phyloP scores from a whole-genome alignment of 441 rosid genomes.

The Hypseocharis bilobata region DNA sequence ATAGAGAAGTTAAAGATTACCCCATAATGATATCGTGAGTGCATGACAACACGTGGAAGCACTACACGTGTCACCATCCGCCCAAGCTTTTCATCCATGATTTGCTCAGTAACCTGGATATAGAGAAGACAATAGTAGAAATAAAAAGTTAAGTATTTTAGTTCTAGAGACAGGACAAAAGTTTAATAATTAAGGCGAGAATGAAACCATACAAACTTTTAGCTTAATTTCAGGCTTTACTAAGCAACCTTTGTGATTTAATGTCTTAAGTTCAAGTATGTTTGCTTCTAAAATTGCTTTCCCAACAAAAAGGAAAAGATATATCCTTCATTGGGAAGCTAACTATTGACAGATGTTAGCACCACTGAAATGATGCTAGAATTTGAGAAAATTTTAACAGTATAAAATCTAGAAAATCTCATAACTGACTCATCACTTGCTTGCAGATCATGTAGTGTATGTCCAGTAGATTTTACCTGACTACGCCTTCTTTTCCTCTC shows the following conservation, averaged over 20 bases:
- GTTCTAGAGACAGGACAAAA: background rate
- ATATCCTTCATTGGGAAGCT: background rate
- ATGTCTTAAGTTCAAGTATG: background rate
- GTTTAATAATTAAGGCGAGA: background rate
- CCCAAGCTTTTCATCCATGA: constrained; percentile 87
- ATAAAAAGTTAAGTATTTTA: background rate
- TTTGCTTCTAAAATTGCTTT: background rate
- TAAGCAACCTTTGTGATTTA: background rate
- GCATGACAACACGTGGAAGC: constrained; percentile 94
- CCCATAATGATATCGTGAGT: constrained; percentile 91
- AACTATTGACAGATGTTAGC: background rate
- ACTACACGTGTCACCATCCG: constrained; percentile 83
- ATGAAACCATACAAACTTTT: background rate
- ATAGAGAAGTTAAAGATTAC: constrained; percentile 29
- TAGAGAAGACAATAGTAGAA: constrained; percentile 3
- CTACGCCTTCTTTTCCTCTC: constrained; percentile 91
- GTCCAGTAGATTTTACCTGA: constrained; percentile 42
- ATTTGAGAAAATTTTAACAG: background rate
- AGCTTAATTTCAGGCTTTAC: background rate
- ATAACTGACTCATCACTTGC: background rate
- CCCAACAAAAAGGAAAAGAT: background rate
- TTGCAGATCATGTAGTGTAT: background rate
- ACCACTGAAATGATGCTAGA: background rate
- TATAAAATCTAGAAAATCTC: background rate
- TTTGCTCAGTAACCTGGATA: constrained; percentile 76